Evolutionary conservation across 2,329 filamentous ascomycete genomes (phyloP), one percentile per base, ranked within the genome.

Genomic region (Fusarium sp.): DNA sequence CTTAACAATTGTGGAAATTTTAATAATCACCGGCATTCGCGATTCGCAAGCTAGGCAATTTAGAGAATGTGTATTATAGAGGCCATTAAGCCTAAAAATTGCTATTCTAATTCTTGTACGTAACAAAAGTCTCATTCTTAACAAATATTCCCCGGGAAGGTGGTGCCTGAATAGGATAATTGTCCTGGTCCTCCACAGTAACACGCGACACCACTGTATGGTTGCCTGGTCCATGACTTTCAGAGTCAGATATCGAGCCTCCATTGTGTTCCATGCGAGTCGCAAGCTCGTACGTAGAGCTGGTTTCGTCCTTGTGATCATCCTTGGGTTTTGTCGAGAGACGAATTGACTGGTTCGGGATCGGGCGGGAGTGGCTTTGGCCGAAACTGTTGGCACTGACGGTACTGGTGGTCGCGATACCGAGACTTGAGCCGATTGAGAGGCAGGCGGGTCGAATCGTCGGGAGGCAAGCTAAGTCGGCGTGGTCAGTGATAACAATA

Each of bases 1-100:
- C 0, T 37, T 9, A 4, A 6, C 1, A 4, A 11, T 37, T 18
- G 31, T 18, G 18, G 16, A 9, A 3, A 3, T 18, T 34, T 11
- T 16, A 31, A 6, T 6, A 18, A 37, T 18, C 4, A 37, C 9
- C 30, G 5, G 30, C 13, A 8, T 14, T 31, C 13, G 14, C 3
- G 18, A 18, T 37, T 37, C 34, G 34, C 34, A 37, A 37, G 10
- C 34, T 37, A 37, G 34, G 34, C 18, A 7, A 37, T 6, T 37
- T 37, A 12, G 6, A 37, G 34, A n/a, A 4, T n/a, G 6, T n/a
- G 30, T 37, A 37, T 37, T n/a, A 4, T n/a, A 12, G 18, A n/a
- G 34, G 18, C 9, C 18, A 4, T 11, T n/a, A 2, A n/a, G 9
- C 18, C 34, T 37, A 2, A 11, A 6, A 2, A 37, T 11, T n/a